Conservation (phyloP, 23 red algal genomes). For the Gracilariopsis chorda region DNA sequence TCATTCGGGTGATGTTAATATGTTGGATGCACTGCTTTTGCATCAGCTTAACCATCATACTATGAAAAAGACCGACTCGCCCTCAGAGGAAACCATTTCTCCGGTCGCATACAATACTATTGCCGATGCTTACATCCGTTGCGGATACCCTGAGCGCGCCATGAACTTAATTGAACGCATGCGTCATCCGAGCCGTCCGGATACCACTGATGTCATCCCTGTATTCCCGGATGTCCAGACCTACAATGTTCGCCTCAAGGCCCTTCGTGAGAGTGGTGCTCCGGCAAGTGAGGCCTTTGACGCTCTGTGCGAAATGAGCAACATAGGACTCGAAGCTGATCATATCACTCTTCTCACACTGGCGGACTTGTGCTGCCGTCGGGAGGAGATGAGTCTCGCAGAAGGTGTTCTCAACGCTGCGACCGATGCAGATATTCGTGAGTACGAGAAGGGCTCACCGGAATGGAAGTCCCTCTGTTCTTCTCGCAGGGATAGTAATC, state of each 20-base stretch:
- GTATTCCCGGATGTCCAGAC: constrained; percentile 49
- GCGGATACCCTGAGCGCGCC: constrained; percentile 34
- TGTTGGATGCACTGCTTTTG: constrained; percentile 53
- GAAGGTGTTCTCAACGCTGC: constrained; percentile 60
- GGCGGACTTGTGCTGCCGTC: constrained; percentile 59
- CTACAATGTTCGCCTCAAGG: constrained; percentile 70
- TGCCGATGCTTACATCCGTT: constrained; percentile 71
- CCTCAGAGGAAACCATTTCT: constrained; percentile 1
- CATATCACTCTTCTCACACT: constrained; percentile 63
- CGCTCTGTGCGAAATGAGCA: constrained; percentile 39
- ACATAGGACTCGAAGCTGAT: constrained; percentile 36
- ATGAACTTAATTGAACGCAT: constrained; percentile 50
- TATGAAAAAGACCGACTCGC: background rate
- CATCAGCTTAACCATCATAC: constrained; percentile 60
- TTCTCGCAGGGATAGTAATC: background rate
- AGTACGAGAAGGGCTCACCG: constrained; percentile 14
- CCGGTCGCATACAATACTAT: constrained; percentile 64
- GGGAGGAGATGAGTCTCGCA: constrained; percentile 42
- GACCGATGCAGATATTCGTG: constrained; percentile 34
- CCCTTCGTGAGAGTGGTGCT: constrained; percentile 47
- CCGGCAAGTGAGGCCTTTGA: constrained; percentile 42
- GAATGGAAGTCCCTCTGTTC: constrained; percentile 50
- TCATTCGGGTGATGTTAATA: constrained; percentile 25
- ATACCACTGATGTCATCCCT: constrained; percentile 19
- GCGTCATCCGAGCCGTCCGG: constrained; percentile 11